Conservation (phyloP, 2,329 filamentous ascomycete species). For the Lizonia empirigonia region DNA sequence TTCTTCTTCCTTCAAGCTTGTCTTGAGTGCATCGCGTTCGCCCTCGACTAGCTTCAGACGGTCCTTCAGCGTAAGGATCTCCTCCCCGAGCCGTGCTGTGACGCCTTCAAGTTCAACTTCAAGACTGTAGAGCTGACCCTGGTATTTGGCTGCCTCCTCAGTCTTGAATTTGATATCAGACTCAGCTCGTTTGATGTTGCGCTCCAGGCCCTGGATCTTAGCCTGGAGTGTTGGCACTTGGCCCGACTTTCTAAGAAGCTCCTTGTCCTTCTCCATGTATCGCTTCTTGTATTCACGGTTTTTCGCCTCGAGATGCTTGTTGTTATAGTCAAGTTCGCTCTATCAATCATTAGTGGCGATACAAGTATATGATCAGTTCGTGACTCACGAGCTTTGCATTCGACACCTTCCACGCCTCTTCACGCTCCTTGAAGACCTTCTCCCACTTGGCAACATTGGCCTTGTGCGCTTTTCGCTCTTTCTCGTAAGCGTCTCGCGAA, state of each 20-base stretch:
- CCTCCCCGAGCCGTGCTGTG: constrained; percentile 67
- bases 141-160: constrained; percentile 43
- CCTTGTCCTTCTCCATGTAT: constrained; percentile 31
- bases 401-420: constrained; percentile 36
- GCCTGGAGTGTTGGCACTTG: constrained; percentile 37
- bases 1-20: constrained; percentile 73
- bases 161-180: constrained; percentile 43
- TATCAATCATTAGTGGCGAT: constrained; percentile 11
- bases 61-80: constrained; percentile 68
- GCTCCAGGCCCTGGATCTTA: constrained; percentile 38
- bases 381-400: constrained; percentile 35
- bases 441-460: constrained; percentile 44
- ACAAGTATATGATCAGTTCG: background rate
- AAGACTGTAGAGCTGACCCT: constrained; percentile 52
- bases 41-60: constrained; percentile 70
- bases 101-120: constrained; percentile 62
- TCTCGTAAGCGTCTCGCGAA: constrained; percentile 38
- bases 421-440: constrained; percentile 37
- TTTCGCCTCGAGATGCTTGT: constrained; percentile 34
- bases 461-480: constrained; percentile 36
- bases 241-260: constrained; percentile 27
- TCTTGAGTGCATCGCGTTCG: constrained; percentile 76
- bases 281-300: constrained; percentile 35
- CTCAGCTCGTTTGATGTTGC: constrained; percentile 31
- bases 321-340: constrained; percentile 32